Base-by-base conservation (phyloP, 2,329 filamentous ascomycete species). In the Orbilia oligospora region DNA sequence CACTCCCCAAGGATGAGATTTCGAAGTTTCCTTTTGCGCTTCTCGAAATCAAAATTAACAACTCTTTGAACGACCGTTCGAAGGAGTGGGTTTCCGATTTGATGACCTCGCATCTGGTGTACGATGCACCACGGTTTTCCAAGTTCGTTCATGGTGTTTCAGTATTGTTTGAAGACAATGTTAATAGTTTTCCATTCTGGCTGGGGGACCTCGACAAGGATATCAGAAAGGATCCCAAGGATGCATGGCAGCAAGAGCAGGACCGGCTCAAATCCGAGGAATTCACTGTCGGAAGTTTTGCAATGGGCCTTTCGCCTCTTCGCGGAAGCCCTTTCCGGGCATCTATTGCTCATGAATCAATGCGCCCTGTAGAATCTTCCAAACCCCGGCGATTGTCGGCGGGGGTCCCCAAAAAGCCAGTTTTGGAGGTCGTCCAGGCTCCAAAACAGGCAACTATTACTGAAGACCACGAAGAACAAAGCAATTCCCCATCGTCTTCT, bases 111-210 rank as follows among this genome's bases (percentile, higher is more conserved):
- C 95, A 99, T 84, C 88, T 99, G 3, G 92, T 99, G 80, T 94
- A 97, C 83, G 90, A 94, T 55, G 91, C 92, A 0, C 93, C 94
- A 0, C 90, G 92, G 64, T 99, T 99, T 86, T 97, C 94, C 82
- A 99, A 99, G 84, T 99, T 98, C 82, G 92, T 97, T 1, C 95
- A 99, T 82, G 96, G 96, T 79, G 91, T 97, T 3, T 94, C 95
- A 6, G 91, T 91, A 46, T 88, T 99, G 1, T 98, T 98, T 81
- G 96, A 98, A 82, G 93, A 99, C 84, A 90, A 97, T 83, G 94
- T 99, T 84, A 98, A 98, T 85, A 94, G 90, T 80, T 90, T 98
- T 83, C 96, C 96, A 14, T 97, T 98, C 86, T 99, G 96, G 96
- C 89, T 98, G 38, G 91, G 91, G 82, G 92, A 97, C 80, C 88